Conservation (phyloP, 164 flowering plant genomes). For the Warburgia ugandensis region DNA sequence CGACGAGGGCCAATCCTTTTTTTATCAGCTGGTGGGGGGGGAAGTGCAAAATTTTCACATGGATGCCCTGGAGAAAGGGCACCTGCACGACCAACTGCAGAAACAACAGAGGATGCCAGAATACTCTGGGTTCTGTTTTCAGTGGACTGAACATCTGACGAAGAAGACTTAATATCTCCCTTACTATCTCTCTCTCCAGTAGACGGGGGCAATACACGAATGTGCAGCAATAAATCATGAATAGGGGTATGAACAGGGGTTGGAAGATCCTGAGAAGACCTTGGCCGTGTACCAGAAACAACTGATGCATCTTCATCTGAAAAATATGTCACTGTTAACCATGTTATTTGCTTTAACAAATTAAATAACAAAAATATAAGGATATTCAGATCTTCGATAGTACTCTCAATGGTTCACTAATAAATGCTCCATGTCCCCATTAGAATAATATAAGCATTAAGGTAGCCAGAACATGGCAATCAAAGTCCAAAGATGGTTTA, state of each 20-base stretch:
- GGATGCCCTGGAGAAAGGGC: slow-evolving; percentile 32
- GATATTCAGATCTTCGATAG: too few species aligned
- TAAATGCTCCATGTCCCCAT: too few species aligned
- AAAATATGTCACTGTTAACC: too few species aligned
- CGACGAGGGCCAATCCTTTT: slow-evolving; percentile 86
- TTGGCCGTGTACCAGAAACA: slow-evolving; percentile 10
- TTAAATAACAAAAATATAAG: too few species aligned
- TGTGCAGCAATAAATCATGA: too few species aligned
- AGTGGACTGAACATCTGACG: slow-evolving; percentile 3
- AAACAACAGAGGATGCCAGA: slow-evolving; percentile 17
- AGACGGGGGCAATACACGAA: too few species aligned
- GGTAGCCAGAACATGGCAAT: too few species aligned
- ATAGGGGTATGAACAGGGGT: too few species aligned
- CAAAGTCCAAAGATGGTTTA: too few species aligned
- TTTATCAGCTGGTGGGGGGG: slow-evolving; percentile 66
- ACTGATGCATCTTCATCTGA: slow-evolving; percentile 22
- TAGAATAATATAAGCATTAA: too few species aligned
- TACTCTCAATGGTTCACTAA: too few species aligned
- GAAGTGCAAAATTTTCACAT: slow-evolving; percentile 59
- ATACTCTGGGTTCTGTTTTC: slow-evolving; percentile 14
- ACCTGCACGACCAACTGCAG: slow-evolving; percentile 5
- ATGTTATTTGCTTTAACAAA: too few species aligned
- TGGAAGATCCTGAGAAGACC: slow-evolving; percentile 16
- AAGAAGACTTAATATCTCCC: slow-evolving; percentile 10
- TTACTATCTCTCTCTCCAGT: slow-evolving; percentile 4